Evolutionary conservation across 2,329 filamentous ascomycete genomes (phyloP).

Genomic region (Pseudogymnoascus verrucosus): DNA sequence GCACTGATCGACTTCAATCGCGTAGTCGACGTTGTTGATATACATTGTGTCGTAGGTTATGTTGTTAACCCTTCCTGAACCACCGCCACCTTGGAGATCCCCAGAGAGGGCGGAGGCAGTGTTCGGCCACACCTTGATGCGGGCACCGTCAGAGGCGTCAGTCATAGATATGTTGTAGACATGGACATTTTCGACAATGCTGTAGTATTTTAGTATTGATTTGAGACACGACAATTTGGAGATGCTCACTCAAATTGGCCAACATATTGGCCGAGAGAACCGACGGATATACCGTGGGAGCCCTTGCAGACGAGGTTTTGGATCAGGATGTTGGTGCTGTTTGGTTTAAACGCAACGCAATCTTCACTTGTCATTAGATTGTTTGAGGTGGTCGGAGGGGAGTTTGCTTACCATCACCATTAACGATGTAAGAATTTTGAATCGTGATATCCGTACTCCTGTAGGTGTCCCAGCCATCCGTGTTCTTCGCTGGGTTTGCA

Average conservation of each 20-base stretch:
- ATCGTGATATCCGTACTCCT: constrained; percentile 53
- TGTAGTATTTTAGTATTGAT: constrained; percentile 27
- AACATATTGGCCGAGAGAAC: constrained; percentile 51
- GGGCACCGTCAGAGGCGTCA: constrained; percentile 48
- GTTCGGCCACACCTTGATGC: constrained; percentile 61
- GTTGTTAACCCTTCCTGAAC: constrained; percentile 53
- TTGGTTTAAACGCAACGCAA: constrained; percentile 59
- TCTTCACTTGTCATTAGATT: constrained; percentile 28
- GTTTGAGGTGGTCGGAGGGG: neutral
- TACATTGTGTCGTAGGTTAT: constrained; percentile 58
- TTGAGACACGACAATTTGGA: neutral
- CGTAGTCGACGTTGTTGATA: constrained; percentile 55
- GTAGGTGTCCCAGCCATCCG: constrained; percentile 56
- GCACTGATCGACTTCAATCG: constrained; percentile 58
- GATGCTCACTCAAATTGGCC: constrained; percentile 14
- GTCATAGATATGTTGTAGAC: constrained; percentile 41
- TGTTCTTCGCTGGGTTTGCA: constrained; percentile 51
- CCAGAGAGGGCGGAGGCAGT: constrained; percentile 43
- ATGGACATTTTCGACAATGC: constrained; percentile 52
- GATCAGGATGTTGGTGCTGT: constrained; percentile 49
- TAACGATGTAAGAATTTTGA: constrained; percentile 43
- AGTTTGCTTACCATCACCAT: constrained; percentile 37
- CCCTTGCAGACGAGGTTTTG: constrained; percentile 54
- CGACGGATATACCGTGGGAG: constrained; percentile 54
- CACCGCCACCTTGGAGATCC: constrained; percentile 40